These are phyloP conservation scores for Scheffersomyces lignosus DNA, from an alignment of 805 yeast species.

Conservation along the genomic window DNA sequence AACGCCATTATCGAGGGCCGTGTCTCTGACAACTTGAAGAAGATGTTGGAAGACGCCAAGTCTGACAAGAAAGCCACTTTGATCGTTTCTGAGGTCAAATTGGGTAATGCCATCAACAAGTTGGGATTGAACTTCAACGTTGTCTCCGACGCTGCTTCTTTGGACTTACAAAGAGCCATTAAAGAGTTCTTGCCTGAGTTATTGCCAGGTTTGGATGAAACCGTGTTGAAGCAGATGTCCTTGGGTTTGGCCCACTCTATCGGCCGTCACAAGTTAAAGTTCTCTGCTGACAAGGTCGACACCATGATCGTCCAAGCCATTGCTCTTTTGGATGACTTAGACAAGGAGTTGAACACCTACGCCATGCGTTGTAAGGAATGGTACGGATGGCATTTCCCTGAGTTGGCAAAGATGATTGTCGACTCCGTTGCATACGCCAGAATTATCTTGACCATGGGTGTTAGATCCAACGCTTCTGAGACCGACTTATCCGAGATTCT, in stretches of 20 bases:
- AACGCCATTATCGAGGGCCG: conserved; percentile 90
- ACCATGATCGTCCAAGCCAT: conserved; percentile 99
- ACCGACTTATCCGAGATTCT: conserved; percentile 67
- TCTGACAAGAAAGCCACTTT: conserved; percentile 81
- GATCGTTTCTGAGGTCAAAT: conserved; percentile 91
- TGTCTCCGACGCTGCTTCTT: conserved; percentile 91
- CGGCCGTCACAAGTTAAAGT: conserved; percentile 97
- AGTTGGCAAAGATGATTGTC: conserved; percentile 92
- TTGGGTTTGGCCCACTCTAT: conserved; percentile 98
- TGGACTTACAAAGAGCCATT: conserved; percentile 93
- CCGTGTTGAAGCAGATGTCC: conserved; percentile 89
- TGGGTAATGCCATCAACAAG: conserved; percentile 95
- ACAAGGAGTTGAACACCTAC: conserved; percentile 96
- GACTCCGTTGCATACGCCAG: conserved; percentile 97
- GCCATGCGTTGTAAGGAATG: conserved; percentile 97
- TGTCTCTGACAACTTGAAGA: conserved; percentile 81
- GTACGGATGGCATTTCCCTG: conserved; percentile 99
- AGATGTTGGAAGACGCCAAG: conserved; percentile 71
- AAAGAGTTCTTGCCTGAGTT: conserved; percentile 92
- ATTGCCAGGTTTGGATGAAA: conserved; percentile 87
- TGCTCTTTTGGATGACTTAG: conserved; percentile 94
- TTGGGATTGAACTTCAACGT: conserved; percentile 84
- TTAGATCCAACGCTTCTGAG: conserved; percentile 85
- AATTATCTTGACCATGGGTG: conserved; percentile 90
- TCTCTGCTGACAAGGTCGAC: conserved; percentile 97